phyloP scores from a whole-genome alignment of 2,329 filamentous ascomycete genomes.

The Gnomoniopsis smithogilvyi region DNA sequence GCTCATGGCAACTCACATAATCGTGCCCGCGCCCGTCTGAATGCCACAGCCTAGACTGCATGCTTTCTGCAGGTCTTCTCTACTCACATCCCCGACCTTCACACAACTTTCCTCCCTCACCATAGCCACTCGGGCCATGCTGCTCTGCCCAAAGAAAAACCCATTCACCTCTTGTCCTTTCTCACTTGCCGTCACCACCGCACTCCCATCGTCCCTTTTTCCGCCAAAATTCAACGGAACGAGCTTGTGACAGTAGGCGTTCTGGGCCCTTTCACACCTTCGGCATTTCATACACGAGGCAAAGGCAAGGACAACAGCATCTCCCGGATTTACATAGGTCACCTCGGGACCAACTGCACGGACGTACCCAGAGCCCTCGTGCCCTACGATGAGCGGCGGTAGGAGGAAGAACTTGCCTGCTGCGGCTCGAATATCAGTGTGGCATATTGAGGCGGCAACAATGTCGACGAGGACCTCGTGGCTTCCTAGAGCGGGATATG shows the following conservation, averaged over 20 bases:
- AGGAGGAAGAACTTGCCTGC: conserved; percentile 9
- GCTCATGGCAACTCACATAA: conserved; percentile 5
- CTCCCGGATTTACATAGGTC: conserved; percentile 17
- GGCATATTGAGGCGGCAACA: conserved; percentile 9
- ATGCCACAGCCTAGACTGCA: conserved; percentile 13
- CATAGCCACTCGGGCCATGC: conserved; percentile 8
- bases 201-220: neutral
- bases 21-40: conserved; percentile 9
- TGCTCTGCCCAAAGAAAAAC: conserved; percentile 16
- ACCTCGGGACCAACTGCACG: conserved; percentile 18
- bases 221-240: conserved; percentile 7
- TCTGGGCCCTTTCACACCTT: neutral
- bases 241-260: conserved; percentile 7
- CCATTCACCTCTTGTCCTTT: neutral
- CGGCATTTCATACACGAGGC: conserved; percentile 10
- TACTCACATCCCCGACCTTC: conserved; percentile 4
- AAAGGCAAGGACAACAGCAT: conserved; percentile 18
- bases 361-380: conserved; percentile 20
- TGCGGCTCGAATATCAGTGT: conserved; percentile 10
- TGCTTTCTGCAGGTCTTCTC: conserved; percentile 8
- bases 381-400: conserved; percentile 15
- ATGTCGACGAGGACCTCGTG: conserved; percentile 11
- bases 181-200: neutral
- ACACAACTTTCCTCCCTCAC: conserved; percentile 13
- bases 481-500: conserved; percentile 1